Evolutionary conservation across 1,284 basidiomycete species (phyloP), one percentile per base, ranked within the genome.

Genomic region (Fomitopsis schrenkii): DNA sequence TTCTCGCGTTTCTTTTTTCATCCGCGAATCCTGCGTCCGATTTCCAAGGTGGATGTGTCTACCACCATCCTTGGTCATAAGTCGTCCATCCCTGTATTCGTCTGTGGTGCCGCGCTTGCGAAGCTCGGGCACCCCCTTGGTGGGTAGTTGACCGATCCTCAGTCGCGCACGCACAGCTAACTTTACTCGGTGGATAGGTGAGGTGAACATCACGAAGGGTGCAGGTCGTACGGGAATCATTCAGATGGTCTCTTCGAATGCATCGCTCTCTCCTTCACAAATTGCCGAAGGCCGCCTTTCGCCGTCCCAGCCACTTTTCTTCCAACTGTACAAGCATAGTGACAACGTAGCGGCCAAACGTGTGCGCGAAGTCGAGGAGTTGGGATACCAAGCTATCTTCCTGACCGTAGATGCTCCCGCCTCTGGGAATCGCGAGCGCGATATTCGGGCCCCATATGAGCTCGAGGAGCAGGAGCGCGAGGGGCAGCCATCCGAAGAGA

Each of bases 331-430:
- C 76, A 94, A 97, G 71, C 88, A 95, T 75, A 79, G 79, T 54
- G 83, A 94, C 70, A 83, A 93, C 56, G 79, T 85, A 30, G 92
- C 94, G 1, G 85, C 86, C 67, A 82, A 85, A 64, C 86, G 92
- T 41, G 82, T 97, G 38, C 80, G 79, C 46, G 87, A 92, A 63
- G 82, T 94, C 26, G 88, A 92, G 66, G 70, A 73, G 19, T 75
- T 90, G 10, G 91, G 91, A 0, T 93, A 90, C 74, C 92, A 88
- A 58, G 94, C 93, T 1, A 91, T 98, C 59, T 93, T 94, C 74
- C 77, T 97, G 50, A 97, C 95, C 0, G 95, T 96, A 3, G 95
- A 97, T 76, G 94, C 94, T 7, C 82, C 93, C 5, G 86, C 93
- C 8, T 83, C 92, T 7, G 91, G 94, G 14, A 95, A 95, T 70